Base-by-base conservation (phyloP, 176 grass and related monocot genomes). In the Thinopyrum elongatum region DNA sequence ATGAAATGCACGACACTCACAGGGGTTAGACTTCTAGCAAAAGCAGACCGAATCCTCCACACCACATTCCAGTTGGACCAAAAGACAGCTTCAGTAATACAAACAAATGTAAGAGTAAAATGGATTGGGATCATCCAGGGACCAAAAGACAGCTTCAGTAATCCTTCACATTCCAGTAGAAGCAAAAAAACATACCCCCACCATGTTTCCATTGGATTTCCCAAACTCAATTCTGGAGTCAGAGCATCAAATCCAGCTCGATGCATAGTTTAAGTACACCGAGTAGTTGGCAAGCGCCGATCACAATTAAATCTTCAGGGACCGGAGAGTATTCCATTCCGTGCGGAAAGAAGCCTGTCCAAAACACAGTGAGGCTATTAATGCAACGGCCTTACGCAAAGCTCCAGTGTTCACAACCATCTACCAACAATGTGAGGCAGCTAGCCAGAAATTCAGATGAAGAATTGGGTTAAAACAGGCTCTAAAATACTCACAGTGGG, bases 281-380 rank as follows among this genome's bases (percentile, higher is more conserved):
- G 80, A 90, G 89, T 90, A 60, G 89, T 58, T 90, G 75, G 85
- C 44, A 75, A 65, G 89, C 75, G 0, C 85, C 85, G 80, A 68
- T 83, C 77, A 67, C 46, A 25, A 74, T 87, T 84, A 83, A 83
- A 59, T 87, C 23, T 67, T 12, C 22, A 65, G 59, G 46, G 36
- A 51, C 8, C 27, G 22, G 19, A 33, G 34, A 28, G 22, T 75
- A 25, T 22, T 49, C 31, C 66, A 59, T 77, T 78, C 39, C 8
- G 16, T 57, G n/a, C n/a, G 36, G 61, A 76, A 75, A 46, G 34
- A 85, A 85, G 26, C 19, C 70, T 70, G 7, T 49, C 36, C 28
- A 86, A 41, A 27, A 65, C 71, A 47, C 65, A 80, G 19, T 8
- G 22, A 80, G 58, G 21, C n/a, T 66, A 77, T 66, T 35, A 51